Base-by-base conservation (phyloP, 73 alveolate species). In the Paramecium biaurelia region DNA sequence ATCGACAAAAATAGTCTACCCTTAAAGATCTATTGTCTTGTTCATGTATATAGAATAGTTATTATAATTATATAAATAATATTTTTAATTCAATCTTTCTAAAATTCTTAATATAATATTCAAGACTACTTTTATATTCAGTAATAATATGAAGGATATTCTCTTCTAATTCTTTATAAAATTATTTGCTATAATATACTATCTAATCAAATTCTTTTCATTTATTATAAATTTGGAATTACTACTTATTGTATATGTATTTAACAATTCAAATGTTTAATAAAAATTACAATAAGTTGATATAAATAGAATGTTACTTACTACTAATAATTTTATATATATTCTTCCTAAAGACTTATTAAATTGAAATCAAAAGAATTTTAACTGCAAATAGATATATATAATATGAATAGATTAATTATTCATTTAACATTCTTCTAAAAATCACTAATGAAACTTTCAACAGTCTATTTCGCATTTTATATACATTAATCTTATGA, bases 1-100 rank as follows among this genome's bases (percentile, higher is more conserved):
- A 63, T 63, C 49, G 84, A 63, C 84, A 63, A 63, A 63, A 63
- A 63, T 53, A 53, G 68, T 53, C 84, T 32, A 30, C 41, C 84
- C 84, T 10, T 23, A 12, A 63, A 12, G 28, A 63, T 63, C 84
- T 30, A 26, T 26, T 30, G 84, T 63, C 2, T 63, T 63, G 53
- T 30, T 26, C 84, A 63, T 63, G 45, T 63, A 63, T 30, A 18
- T n/a, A 53, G 68, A 53, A 7, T 38, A 38, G 47, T 53, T 18
- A 23, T 53, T 5, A 45, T 4, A 7, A 18, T n/a, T n/a, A 15
- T 53, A 53, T 53, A 15, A 63, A 63, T 14, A 14, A 5, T 63
- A 23, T 10, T 63, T 14, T 5, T 26, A 63, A 5, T 63, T 7
- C 5, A 30, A 12, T 7, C 15, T 20, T 26, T 58, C 24, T 24